A percentile compares a stretch with the other conserved stretches of the same genome.
Evolutionary conservation across 495 filamentous ascomycete genomes (phyloP).

Genomic region (Penicillium paxilli): DNA sequence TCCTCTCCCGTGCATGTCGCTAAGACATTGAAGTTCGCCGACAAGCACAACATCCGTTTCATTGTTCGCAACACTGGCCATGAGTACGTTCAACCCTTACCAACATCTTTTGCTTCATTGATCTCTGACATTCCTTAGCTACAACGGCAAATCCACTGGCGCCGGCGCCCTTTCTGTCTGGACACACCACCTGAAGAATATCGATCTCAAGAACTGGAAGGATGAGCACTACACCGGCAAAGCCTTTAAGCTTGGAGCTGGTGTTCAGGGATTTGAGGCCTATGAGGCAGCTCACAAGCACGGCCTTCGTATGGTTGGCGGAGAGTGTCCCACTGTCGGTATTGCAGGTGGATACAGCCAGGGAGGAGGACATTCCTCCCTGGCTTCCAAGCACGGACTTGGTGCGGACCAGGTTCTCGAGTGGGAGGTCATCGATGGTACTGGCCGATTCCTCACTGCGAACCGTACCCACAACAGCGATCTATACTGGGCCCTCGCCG

Average conservation of each 20-base stretch:
- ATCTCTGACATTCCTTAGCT: slow-evolving; percentile 14
- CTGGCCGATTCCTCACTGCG: slow-evolving; percentile 45
- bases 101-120: background rate
- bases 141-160: slow-evolving; percentile 54
- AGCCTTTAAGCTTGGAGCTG: slow-evolving; percentile 54
- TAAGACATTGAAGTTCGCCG: slow-evolving; percentile 44
- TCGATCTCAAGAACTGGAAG: slow-evolving; percentile 33
- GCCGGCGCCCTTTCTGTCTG: slow-evolving; percentile 50
- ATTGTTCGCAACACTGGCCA: slow-evolving; percentile 63
- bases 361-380: slow-evolving; percentile 58
- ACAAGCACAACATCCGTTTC: slow-evolving; percentile 55
- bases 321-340: slow-evolving; percentile 12
- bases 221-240: slow-evolving; percentile 41
- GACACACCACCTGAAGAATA: slow-evolving; percentile 54
- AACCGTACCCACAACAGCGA: slow-evolving; percentile 53
- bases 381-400: slow-evolving; percentile 53
- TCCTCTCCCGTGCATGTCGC: slow-evolving; percentile 23
- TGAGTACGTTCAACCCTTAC: slow-evolving; percentile 11
- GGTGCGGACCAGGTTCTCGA: slow-evolving; percentile 62
- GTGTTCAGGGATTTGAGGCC: slow-evolving; percentile 47
- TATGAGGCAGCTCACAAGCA: slow-evolving; percentile 33
- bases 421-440: slow-evolving; percentile 55
- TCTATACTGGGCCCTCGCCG: slow-evolving; percentile 66
- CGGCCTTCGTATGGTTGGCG: slow-evolving; percentile 9
- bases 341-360: slow-evolving; percentile 53